Percentiles rank a stretch among this genome's conserved stretches.
Evolutionary conservation across 73 alveolate genomes (phyloP).

Genomic region (Breviolum minutum): DNA sequence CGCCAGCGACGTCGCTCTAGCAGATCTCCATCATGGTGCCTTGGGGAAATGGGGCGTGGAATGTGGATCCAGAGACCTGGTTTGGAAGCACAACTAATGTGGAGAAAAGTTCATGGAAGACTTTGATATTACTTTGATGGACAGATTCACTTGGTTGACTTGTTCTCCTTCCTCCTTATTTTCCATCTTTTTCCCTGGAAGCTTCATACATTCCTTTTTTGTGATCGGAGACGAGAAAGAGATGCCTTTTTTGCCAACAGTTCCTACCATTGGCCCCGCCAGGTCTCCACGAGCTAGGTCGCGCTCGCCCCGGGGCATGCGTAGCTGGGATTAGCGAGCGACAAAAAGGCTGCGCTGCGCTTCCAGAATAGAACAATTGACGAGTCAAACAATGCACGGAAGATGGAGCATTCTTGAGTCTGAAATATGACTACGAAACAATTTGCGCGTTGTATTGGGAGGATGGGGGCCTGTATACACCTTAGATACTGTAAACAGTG

Average conservation of each 20-base stretch:
- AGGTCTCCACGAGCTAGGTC: conserved; percentile 55
- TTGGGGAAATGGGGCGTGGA: neutral
- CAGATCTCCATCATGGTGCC: conserved; percentile 78
- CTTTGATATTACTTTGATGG: neutral
- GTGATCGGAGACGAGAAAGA: neutral
- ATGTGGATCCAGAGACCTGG: neutral
- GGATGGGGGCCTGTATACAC: too few relatives aligned
- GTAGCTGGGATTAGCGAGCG: conserved; percentile 41
- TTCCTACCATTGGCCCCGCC: neutral
- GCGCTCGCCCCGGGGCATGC: conserved; percentile 55
- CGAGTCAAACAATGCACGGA: too few relatives aligned
- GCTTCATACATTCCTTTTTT: neutral
- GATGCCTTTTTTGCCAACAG: neutral
- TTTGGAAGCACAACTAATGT: neutral
- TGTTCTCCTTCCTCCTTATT: neutral
- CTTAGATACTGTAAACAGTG: too few relatives aligned
- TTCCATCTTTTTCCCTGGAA: neutral
- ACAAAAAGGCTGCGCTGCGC: neutral
- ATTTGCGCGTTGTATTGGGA: too few relatives aligned
- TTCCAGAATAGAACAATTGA: neutral
- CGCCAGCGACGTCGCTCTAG: conserved; percentile 67
- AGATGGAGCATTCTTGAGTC: too few relatives aligned
- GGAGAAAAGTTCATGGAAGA: neutral
- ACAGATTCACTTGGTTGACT: neutral
- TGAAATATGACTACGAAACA: too few relatives aligned